phyloP scores from a whole-genome alignment of 176 grass and related monocot genomes.

The Rhynchospora tenuis region DNA sequence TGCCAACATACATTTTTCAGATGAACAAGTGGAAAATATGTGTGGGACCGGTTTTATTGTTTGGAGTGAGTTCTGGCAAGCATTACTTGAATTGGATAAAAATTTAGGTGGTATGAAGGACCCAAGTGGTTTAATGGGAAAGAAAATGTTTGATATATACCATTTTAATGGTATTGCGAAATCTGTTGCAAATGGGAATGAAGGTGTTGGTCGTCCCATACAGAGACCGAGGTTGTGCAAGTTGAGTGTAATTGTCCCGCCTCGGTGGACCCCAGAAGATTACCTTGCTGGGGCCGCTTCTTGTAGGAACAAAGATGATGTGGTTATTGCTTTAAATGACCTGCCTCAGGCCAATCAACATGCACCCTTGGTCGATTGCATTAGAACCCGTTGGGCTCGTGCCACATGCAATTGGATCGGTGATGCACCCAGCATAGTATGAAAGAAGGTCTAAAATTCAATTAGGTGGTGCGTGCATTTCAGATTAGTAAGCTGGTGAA shows the following conservation, averaged over 20 bases:
- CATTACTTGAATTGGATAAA: slow-evolving; percentile 77
- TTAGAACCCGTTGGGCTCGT: slow-evolving; percentile 80
- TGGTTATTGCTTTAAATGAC: slow-evolving; percentile 47
- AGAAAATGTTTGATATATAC: slow-evolving; percentile 90
- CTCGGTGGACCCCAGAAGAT: slow-evolving; percentile 87
- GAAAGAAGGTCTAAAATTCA: slow-evolving; percentile 14
- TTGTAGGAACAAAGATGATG: slow-evolving; percentile 40
- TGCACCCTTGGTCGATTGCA: slow-evolving; percentile 88
- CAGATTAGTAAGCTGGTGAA: neutral
- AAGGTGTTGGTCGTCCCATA: slow-evolving; percentile 47
- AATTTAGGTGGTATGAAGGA: slow-evolving; percentile 83
- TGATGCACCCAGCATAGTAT: slow-evolving; percentile 95
- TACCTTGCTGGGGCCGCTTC: slow-evolving; percentile 78
- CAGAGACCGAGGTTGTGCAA: slow-evolving; percentile 90
- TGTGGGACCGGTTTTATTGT: slow-evolving; percentile 81
- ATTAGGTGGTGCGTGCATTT: neutral
- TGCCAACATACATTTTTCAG: slow-evolving; percentile 54
- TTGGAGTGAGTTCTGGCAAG: slow-evolving; percentile 99
- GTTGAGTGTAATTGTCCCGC: slow-evolving; percentile 76
- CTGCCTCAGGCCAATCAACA: slow-evolving; percentile 67
- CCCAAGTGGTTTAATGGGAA: slow-evolving; percentile 85
- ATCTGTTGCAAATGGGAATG: slow-evolving; percentile 63
- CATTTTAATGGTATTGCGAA: slow-evolving; percentile 99
- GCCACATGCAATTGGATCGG: slow-evolving; percentile 81
- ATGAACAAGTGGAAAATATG: slow-evolving; percentile 67